Conservation (phyloP, 2,329 filamentous ascomycete genomes). For the Penicillium sp. region DNA sequence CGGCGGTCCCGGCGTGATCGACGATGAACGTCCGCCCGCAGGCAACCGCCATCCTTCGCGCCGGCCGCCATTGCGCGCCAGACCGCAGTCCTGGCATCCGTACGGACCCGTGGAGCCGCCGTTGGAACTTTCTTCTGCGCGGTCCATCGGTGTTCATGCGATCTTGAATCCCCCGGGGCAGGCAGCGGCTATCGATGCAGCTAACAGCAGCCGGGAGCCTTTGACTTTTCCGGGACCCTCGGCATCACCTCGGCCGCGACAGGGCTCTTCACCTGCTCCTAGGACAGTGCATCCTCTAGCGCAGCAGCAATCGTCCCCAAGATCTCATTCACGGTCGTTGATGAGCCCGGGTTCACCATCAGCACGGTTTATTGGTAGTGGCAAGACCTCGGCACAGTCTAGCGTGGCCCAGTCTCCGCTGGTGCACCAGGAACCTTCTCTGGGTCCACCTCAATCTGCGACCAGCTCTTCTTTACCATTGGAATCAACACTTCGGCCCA, state of each 20-base stretch:
- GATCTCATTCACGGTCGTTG: constrained; percentile 28
- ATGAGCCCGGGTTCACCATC: constrained; percentile 40
- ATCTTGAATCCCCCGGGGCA: constrained; percentile 41
- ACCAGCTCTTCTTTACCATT: constrained; percentile 27
- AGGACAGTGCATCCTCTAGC: constrained; percentile 26
- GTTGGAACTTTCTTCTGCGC: constrained; percentile 27
- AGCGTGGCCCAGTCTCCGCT: constrained; percentile 38
- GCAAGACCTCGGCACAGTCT: constrained; percentile 31
- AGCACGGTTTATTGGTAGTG: constrained; percentile 31
- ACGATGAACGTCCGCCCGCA: constrained; percentile 21
- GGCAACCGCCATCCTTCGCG: constrained; percentile 17
- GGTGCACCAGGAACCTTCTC: constrained; percentile 30
- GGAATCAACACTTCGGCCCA: constrained; percentile 24
- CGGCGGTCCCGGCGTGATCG: constrained; percentile 21
- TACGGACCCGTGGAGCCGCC: constrained; percentile 38
- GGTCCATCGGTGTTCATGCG: constrained; percentile 42
- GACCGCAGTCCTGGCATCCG: constrained; percentile 38
- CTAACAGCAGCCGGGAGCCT: constrained; percentile 22
- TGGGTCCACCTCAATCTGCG: constrained; percentile 27
- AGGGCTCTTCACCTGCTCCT: constrained; percentile 30
- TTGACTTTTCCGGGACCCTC: constrained; percentile 21
- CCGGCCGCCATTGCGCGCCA: constrained; percentile 28
- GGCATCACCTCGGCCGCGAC: constrained; percentile 26
- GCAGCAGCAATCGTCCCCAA: constrained; percentile 35
- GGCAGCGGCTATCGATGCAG: constrained; percentile 10